These are phyloP conservation scores for Pontederia paniculata DNA, from an alignment of 176 grass and related monocot genomes.

Conservation along the genomic window DNA sequence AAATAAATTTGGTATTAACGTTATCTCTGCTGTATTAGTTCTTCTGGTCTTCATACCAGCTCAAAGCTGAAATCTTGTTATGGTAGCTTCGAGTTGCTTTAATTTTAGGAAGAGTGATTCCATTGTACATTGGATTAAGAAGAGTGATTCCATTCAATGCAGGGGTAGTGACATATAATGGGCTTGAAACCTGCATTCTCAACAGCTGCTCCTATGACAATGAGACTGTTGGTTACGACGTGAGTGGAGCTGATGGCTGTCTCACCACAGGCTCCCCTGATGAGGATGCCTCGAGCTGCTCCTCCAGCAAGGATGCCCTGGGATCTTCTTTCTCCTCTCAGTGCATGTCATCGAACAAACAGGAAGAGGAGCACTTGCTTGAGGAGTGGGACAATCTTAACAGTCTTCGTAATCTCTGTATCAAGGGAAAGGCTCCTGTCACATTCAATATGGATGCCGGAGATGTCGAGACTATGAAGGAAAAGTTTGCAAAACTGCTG, in stretches of 20 bases:
- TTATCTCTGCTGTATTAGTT: too few relatives aligned
- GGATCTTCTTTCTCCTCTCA: conserved; percentile 66
- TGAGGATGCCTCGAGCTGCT: conserved; percentile 85
- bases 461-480: conserved; percentile 84
- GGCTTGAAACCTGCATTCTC: conserved; percentile 72
- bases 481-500: conserved; percentile 75
- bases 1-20: too few relatives aligned
- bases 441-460: conserved; percentile 49
- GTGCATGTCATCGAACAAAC: conserved; percentile 38
- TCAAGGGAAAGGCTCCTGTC: conserved; percentile 59
- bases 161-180: conserved; percentile 80
- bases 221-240: conserved; percentile 54
- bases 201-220: conserved; percentile 64
- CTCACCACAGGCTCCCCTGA: conserved; percentile 57
- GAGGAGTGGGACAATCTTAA: conserved; percentile 38
- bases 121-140: background rate
- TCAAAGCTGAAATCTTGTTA: too few relatives aligned
- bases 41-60: too few relatives aligned
- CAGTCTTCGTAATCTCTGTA: conserved; percentile 37
- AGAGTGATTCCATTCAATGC: conserved; percentile 3
- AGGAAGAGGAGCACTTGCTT: conserved; percentile 48
- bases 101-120: background rate
- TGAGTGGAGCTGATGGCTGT: conserved; percentile 47
- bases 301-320: conserved; percentile 62
- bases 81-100: background rate